Evolutionary conservation across 2,329 filamentous ascomycete genomes (phyloP).

Genomic region (Fusarium oxysporum): DNA sequence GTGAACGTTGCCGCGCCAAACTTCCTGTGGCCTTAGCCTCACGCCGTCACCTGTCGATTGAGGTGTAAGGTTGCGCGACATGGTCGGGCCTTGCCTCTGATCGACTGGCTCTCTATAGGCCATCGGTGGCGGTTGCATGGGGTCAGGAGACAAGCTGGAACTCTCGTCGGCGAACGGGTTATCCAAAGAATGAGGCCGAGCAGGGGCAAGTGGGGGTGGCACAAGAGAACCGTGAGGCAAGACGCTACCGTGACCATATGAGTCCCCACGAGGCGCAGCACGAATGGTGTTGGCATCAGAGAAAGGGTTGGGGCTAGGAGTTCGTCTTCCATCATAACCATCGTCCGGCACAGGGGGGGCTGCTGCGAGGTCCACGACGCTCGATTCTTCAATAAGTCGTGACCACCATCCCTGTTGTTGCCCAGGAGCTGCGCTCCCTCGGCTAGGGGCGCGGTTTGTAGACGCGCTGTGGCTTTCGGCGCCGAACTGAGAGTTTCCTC

Average conservation of each 20-base stretch:
- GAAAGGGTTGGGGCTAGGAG: slow-evolving; percentile 41
- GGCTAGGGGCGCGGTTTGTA: slow-evolving; percentile 20
- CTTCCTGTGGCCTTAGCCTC: slow-evolving; percentile 51
- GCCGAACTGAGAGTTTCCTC: slow-evolving; percentile 65
- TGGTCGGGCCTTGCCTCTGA: slow-evolving; percentile 61
- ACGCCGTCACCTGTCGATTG: slow-evolving; percentile 47
- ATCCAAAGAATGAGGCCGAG: slow-evolving; percentile 31
- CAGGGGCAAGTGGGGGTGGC: slow-evolving; percentile 51
- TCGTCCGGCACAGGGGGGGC: slow-evolving; percentile 36
- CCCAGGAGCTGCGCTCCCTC: slow-evolving; percentile 14
- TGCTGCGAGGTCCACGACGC: slow-evolving; percentile 53
- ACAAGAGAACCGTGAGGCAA: slow-evolving; percentile 54
- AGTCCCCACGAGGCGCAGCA: slow-evolving; percentile 50
- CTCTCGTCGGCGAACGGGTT: slow-evolving; percentile 64
- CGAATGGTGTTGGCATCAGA: slow-evolving; percentile 59
- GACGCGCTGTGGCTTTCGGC: slow-evolving; percentile 54
- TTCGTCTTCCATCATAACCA: slow-evolving; percentile 20
- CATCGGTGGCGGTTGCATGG: slow-evolving; percentile 48
- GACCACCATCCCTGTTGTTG: slow-evolving; percentile 58
- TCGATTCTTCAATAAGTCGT: slow-evolving; percentile 54
- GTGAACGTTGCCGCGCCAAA: slow-evolving; percentile 66
- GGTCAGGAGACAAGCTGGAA: slow-evolving; percentile 50
- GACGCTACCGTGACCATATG: slow-evolving; percentile 57
- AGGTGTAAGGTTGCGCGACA: slow-evolving; percentile 47
- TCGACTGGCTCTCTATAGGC: slow-evolving; percentile 62